Evolutionary conservation across 2,329 filamentous ascomycete species (phyloP).

Genomic region (Fusarium circinatum): DNA sequence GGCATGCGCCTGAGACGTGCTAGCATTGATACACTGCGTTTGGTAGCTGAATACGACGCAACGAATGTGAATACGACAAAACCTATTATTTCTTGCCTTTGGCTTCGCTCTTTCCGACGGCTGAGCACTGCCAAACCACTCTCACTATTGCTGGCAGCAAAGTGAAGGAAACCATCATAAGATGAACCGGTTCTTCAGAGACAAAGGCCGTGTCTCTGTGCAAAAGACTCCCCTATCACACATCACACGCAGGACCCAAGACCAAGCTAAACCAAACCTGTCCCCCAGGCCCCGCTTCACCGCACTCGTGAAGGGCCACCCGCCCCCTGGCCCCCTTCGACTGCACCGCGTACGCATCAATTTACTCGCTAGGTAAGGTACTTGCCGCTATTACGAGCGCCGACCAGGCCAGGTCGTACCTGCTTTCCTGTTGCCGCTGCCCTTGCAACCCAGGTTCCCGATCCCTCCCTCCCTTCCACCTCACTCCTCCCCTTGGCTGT

Average conservation of each 20-base stretch:
- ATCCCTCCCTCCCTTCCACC: constrained; percentile 30
- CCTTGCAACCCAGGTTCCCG: constrained; percentile 25
- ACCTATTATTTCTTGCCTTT: background rate
- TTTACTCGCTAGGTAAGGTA: constrained; percentile 23
- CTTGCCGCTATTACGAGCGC: constrained; percentile 14
- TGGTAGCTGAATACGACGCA: constrained; percentile 9
- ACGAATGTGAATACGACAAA: constrained; percentile 12
- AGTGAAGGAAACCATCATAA: background rate
- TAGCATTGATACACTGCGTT: constrained; percentile 34
- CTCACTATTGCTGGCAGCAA: background rate
- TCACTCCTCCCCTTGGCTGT: constrained; percentile 19
- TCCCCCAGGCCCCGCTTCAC: constrained; percentile 27
- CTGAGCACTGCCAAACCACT: background rate
- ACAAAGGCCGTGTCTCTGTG: constrained; percentile 6
- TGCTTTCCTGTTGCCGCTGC: constrained; percentile 27
- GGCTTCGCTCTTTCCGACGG: background rate
- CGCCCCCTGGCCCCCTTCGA: constrained; percentile 16
- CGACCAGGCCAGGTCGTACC: constrained; percentile 22
- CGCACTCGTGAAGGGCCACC: constrained; percentile 22
- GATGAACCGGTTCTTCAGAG: background rate
- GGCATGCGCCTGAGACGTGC: constrained; percentile 22
- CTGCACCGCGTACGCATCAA: constrained; percentile 24
- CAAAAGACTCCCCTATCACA: constrained; percentile 29
- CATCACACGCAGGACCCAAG: constrained; percentile 32
- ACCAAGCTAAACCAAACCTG: constrained; percentile 36